Percentiles rank a stretch among this genome's conserved stretches.
Evolutionary conservation across 2,329 filamentous ascomycete genomes (phyloP).

Genomic region (Monilinia aucupariae): DNA sequence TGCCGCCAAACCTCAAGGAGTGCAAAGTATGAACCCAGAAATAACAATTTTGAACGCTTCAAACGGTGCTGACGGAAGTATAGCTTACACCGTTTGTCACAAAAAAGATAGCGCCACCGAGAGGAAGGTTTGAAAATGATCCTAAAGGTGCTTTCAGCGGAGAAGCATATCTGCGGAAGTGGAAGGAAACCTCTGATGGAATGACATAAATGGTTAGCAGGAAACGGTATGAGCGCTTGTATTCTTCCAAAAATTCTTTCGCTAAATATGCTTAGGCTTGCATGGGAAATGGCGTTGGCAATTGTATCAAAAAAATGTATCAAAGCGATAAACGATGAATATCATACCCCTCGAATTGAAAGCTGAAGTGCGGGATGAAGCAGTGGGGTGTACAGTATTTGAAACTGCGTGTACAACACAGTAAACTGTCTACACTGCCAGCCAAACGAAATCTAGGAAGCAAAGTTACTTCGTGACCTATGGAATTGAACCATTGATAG

Average conservation of each 20-base stretch:
- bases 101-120: conserved; percentile 47
- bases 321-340: conserved; percentile 16
- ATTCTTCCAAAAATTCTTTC: neutral
- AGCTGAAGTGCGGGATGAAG: neutral
- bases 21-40: conserved; percentile 58
- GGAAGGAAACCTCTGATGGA: conserved; percentile 45
- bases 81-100: conserved; percentile 79
- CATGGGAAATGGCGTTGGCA: conserved; percentile 18
- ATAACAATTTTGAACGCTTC: neutral
- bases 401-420: neutral
- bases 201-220: conserved; percentile 5
- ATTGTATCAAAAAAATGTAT: conserved; percentile 19
- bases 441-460: neutral
- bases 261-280: conserved; percentile 8
- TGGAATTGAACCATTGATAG: neutral
- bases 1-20: conserved; percentile 60
- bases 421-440: neutral
- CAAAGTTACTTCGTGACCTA: neutral
- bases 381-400: neutral
- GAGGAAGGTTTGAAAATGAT: conserved; percentile 48
- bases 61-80: conserved; percentile 21
- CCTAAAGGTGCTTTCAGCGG: conserved; percentile 56
- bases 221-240: neutral
- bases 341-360: conserved; percentile 9
- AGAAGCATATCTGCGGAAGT: conserved; percentile 56